A percentile compares a stretch with the other conserved stretches of the same genome.
Evolutionary conservation across 2,329 filamentous ascomycete genomes (phyloP).

Genomic region (Chalara sp.): DNA sequence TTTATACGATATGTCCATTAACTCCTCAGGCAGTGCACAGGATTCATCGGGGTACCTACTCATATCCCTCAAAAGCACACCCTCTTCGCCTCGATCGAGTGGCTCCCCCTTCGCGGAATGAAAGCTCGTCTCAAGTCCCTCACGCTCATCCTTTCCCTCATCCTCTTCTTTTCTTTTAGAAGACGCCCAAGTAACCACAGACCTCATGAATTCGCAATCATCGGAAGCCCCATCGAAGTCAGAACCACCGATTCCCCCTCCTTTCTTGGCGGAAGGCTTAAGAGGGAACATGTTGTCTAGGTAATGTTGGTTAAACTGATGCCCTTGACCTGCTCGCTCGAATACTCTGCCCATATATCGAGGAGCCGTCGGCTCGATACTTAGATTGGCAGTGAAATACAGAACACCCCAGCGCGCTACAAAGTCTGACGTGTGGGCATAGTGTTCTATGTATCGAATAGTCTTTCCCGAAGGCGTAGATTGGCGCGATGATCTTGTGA

Average conservation of each 20-base stretch:
- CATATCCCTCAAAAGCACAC: constrained; percentile 16
- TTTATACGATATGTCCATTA: neutral
- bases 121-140: neutral
- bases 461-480: constrained; percentile 30
- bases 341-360: constrained; percentile 25
- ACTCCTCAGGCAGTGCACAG: neutral
- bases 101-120: constrained; percentile 2
- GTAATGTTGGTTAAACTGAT: constrained; percentile 29
- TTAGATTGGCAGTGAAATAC: constrained; percentile 43
- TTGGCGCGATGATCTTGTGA: neutral
- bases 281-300: constrained; percentile 27
- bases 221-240: constrained; percentile 15
- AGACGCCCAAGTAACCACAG: constrained; percentile 4
- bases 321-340: constrained; percentile 15
- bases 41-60: constrained; percentile 4
- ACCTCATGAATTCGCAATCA: constrained; percentile 18
- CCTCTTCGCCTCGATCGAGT: constrained; percentile 13
- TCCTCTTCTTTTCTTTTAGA: constrained; percentile 7
- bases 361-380: constrained; percentile 5
- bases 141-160: constrained; percentile 4
- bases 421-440: constrained; percentile 67
- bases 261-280: constrained; percentile 1
- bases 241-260: constrained; percentile 13
- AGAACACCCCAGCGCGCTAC: constrained; percentile 70
- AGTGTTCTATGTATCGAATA: constrained; percentile 73